phyloP scores from a whole-genome alignment of 768 basidiomycete genomes.

The Mycena alexandri region DNA sequence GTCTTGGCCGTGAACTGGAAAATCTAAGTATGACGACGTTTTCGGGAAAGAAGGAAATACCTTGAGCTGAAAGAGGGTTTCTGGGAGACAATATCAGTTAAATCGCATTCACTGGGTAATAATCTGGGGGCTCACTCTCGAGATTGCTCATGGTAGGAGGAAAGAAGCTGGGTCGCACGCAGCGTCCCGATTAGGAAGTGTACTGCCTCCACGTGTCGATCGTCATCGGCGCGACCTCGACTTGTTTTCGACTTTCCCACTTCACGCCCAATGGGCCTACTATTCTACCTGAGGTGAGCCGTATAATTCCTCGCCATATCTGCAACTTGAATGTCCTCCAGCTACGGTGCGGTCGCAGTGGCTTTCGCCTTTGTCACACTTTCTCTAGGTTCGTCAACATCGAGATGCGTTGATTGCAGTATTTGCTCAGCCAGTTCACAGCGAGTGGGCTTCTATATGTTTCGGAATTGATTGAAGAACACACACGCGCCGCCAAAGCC shows the following conservation, averaged over 20 bases:
- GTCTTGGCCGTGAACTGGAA: conserved; percentile 97
- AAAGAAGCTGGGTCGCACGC: conserved; percentile 29
- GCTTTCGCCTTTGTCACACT: conserved; percentile 93
- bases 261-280: conserved; percentile 58
- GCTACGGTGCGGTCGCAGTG: conserved; percentile 81
- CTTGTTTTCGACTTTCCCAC: neutral
- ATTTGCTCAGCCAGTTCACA: conserved; percentile 45
- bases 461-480: conserved; percentile 96
- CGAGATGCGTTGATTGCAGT: neutral
- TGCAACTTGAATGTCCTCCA: conserved; percentile 42
- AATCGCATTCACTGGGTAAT: conserved; percentile 32
- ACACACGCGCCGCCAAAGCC: conserved; percentile 83
- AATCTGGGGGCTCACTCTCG: conserved; percentile 77
- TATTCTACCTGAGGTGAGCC: conserved; percentile 73
- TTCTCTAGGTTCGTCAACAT: conserved; percentile 76
- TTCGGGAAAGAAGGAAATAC: conserved; percentile 53
- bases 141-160: conserved; percentile 76
- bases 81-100: conserved; percentile 59
- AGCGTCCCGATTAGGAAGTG: conserved; percentile 22
- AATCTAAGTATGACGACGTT: conserved; percentile 35
- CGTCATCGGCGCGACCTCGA: conserved; percentile 13
- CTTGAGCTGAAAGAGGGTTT: conserved; percentile 99
- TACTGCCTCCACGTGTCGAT: neutral
- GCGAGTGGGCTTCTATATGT: conserved; percentile 95
- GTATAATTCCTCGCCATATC: neutral